phyloP scores from a whole-genome alignment of 805 yeast genomes.

The Scheffersomyces amazonensis region DNA sequence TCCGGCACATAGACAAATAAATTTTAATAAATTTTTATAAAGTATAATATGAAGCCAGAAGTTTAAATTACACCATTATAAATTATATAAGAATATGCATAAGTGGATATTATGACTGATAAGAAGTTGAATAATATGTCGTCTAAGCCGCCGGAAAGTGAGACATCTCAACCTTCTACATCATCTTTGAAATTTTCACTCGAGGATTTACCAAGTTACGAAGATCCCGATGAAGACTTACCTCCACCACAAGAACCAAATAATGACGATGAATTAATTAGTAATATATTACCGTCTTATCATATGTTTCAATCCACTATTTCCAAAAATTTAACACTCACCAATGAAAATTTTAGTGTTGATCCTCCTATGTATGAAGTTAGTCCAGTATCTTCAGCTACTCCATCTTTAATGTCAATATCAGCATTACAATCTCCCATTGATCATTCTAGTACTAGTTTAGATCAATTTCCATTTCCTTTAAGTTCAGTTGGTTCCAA shows the following conservation, averaged over 20 bases:
- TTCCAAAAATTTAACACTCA: slow-evolving; percentile 32
- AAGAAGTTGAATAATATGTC: too few relatives aligned
- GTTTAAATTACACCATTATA: too few relatives aligned
- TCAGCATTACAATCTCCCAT: slow-evolving; percentile 9
- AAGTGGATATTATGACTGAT: too few relatives aligned
- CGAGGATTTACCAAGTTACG: too few relatives aligned
- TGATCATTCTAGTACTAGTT: not conserved
- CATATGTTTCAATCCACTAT: slow-evolving; percentile 44
- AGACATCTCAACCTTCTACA: too few relatives aligned
- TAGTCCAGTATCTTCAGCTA: slow-evolving; percentile 17
- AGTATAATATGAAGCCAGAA: too few relatives aligned
- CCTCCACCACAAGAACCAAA: slow-evolving; percentile 2
- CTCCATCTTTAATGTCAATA: slow-evolving; percentile 8
- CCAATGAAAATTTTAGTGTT: slow-evolving; percentile 36
- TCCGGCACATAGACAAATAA: too few relatives aligned
- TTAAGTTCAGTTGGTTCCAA: slow-evolving; percentile 7
- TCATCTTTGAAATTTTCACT: too few relatives aligned
- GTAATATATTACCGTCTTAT: slow-evolving; percentile 41
- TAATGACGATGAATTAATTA: slow-evolving; percentile 19
- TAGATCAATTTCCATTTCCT: slow-evolving; percentile 14
- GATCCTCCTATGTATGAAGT: slow-evolving; percentile 40
- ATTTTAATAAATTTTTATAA: too few relatives aligned
- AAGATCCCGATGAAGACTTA: too few relatives aligned
- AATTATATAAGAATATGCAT: too few relatives aligned
- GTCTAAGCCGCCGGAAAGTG: too few relatives aligned